These are phyloP conservation scores for Omphalotus olearius DNA, from an alignment of 1,284 basidiomycete genomes.

Conservation along the genomic window DNA sequence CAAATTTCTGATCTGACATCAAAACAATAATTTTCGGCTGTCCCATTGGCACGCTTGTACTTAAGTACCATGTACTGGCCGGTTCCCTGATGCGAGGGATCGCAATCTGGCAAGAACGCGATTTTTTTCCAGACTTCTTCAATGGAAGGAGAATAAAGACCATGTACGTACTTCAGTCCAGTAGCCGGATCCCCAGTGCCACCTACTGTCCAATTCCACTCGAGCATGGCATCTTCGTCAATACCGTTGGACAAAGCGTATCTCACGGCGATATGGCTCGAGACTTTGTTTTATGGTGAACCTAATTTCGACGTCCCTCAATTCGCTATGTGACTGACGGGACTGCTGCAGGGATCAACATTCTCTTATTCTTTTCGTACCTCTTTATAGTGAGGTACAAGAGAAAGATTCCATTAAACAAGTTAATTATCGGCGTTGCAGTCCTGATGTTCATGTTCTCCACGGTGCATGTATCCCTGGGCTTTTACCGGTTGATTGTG, in stretches of 20 bases:
- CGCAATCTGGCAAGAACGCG: too few species aligned
- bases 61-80: too few species aligned
- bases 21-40: too few species aligned
- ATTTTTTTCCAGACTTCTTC: too few species aligned
- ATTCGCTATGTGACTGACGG: neutral
- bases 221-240: neutral
- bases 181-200: too few species aligned
- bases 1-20: too few species aligned
- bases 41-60: too few species aligned
- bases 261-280: constrained; percentile 18
- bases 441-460: constrained; percentile 33
- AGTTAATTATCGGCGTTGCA: constrained; percentile 27
- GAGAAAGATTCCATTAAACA: constrained; percentile 26
- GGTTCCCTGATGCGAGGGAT: too few species aligned
- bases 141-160: too few species aligned
- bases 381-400: constrained; percentile 29
- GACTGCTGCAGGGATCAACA: constrained; percentile 28
- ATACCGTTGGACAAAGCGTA: constrained; percentile 14
- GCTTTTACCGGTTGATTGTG: constrained; percentile 33
- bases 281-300: constrained; percentile 17
- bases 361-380: constrained; percentile 30
- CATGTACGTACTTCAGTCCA: too few species aligned
- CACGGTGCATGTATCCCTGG: constrained; percentile 32
- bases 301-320: neutral
- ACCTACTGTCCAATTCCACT: neutral